Evolutionary conservation across 225 moss, liverwort and hornwort genomes (phyloP), one percentile per base, ranked within the genome.

Genomic region (Anthoceros angustus): DNA sequence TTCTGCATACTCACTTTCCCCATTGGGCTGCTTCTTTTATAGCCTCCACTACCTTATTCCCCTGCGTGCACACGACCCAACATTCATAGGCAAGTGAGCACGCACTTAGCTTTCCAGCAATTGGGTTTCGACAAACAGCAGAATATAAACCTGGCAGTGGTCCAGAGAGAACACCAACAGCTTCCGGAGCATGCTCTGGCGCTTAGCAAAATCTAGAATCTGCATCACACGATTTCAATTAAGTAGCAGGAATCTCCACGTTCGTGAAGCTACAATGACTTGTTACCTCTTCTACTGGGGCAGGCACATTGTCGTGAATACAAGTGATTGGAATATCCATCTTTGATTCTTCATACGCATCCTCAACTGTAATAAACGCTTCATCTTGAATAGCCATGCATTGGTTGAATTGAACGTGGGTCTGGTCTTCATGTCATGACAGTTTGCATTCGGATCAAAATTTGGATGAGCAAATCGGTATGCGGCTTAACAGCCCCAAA

Each of bases 111-210:
- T 15, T 0, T 38, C 38, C n/a, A 64, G 25, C 25, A 38, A 38
- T 63, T 63, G 23, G 14, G 23, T n/a, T 2, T 64, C 20, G 64
- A n/a, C 64, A 38, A 15, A 25, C 14, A 4, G 25, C 32, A 5
- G 8, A 64, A 66, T 12, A 15, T n/a, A 23, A 15, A 80, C 80
- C 74, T 80, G 74, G 68, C 72, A 80, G 43, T 80, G 77, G 25
- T 80, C 80, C 10, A 80, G 74, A 49, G 80, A 80, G 72, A 80
- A 80, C 12, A 80, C 72, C 70, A 77, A 77, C 18, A 80, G 65
- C 63, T 77, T 77, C 62, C 75, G 77, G 23, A 80, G 49, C 80
- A 80, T 80, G 25, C 77, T 80, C 42, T 70, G 69, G 25, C 72
- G 70, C 23, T 80, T 80, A 25, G 80, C 80, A 63, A 77, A 80